Evolutionary conservation across 129 eudicot genomes (phyloP).

Genomic region (Centaurea solstitialis): DNA sequence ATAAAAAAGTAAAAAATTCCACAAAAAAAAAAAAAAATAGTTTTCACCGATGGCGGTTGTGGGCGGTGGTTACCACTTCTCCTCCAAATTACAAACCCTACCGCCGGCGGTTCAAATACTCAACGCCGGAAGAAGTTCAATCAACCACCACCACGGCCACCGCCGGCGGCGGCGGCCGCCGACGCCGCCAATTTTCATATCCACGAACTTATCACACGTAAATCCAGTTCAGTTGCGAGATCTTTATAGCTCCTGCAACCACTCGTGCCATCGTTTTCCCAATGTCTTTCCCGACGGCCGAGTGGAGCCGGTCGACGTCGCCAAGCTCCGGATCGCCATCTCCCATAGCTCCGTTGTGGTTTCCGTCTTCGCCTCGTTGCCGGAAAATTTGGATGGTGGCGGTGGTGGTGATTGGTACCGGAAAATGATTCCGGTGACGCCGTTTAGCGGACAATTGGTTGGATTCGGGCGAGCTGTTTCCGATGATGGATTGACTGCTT

Average conservation of each 20-base stretch:
- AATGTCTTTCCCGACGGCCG: conserved; percentile 35
- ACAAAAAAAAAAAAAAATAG: neutral
- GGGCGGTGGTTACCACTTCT: conserved; percentile 41
- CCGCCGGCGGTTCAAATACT: conserved; percentile 30
- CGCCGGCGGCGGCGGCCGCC: conserved; percentile 7
- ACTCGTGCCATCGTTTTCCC: conserved; percentile 85
- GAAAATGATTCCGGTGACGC: conserved; percentile 61
- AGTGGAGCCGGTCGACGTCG: conserved; percentile 47
- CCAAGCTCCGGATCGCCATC: conserved; percentile 61
- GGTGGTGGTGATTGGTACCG: conserved; percentile 56
- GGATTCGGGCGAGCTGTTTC: conserved; percentile 91
- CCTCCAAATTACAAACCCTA: conserved; percentile 37
- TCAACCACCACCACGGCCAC: conserved; percentile 12
- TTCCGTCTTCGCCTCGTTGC: conserved; percentile 31
- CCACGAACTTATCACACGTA: conserved; percentile 57
- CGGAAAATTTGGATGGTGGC: conserved; percentile 25
- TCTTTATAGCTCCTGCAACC: conserved; percentile 68
- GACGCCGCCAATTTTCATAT: conserved; percentile 59
- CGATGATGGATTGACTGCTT: conserved; percentile 74
- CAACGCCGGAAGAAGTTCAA: conserved; percentile 25
- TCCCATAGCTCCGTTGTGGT: conserved; percentile 69
- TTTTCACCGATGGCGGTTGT: conserved; percentile 45
- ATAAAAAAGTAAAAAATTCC: conserved; percentile 3
- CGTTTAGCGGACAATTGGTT: conserved; percentile 62
- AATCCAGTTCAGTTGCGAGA: conserved; percentile 48